Evolutionary conservation across 148 eudicot species (phyloP).

Genomic region (Agrostemma githago): DNA sequence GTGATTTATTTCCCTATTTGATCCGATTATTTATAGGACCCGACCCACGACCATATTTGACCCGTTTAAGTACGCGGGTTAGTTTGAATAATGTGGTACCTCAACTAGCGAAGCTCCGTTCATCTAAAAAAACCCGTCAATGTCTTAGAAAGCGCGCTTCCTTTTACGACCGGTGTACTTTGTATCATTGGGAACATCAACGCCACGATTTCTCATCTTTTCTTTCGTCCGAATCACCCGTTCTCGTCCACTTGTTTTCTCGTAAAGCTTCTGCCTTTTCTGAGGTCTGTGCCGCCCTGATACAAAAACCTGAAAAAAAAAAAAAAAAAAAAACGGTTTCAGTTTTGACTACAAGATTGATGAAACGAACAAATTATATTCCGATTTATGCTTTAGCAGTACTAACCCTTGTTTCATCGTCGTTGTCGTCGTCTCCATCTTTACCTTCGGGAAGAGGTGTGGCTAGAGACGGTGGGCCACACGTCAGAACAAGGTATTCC

Average conservation of each 20-base stretch:
- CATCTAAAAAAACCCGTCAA: too few relatives aligned
- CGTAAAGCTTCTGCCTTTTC: slow-evolving; percentile 52
- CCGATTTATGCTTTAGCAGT: not conserved
- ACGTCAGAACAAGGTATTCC: slow-evolving; percentile 88
- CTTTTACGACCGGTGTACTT: not conserved
- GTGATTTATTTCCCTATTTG: too few relatives aligned
- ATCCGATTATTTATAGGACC: too few relatives aligned
- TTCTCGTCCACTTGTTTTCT: slow-evolving; percentile 51
- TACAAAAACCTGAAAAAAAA: slow-evolving; percentile 41
- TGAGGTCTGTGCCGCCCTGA: slow-evolving; percentile 74
- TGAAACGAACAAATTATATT: not conserved
- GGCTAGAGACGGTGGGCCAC: slow-evolving; percentile 78
- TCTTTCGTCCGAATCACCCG: slow-evolving; percentile 70
- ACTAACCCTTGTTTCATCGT: slow-evolving; percentile 53
- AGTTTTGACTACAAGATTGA: not conserved
- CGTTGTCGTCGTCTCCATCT: slow-evolving; percentile 64
- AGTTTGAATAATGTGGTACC: too few relatives aligned
- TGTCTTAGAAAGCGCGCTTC: not conserved
- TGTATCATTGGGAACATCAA: not conserved
- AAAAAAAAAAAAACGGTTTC: too few relatives aligned
- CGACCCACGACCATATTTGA: too few relatives aligned
- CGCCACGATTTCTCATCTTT: slow-evolving; percentile 58
- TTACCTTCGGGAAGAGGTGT: slow-evolving; percentile 52
- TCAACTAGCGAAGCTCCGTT: too few relatives aligned
- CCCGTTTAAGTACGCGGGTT: too few relatives aligned